A percentile compares a stretch with the other conserved stretches of the same genome.
Conservation (phyloP, 331 rosid genomes). For the Acacia concinna region DNA sequence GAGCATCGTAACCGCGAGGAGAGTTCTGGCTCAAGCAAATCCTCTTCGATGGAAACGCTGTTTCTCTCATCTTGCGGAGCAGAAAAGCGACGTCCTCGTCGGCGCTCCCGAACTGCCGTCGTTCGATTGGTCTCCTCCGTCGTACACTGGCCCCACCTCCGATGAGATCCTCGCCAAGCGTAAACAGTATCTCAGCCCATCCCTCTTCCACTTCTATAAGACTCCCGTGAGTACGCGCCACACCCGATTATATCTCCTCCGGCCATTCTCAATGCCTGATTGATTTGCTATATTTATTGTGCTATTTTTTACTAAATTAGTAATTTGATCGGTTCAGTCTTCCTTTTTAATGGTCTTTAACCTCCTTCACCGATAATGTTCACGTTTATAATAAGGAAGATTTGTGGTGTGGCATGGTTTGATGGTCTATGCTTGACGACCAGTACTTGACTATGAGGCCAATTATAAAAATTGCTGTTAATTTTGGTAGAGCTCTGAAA, state of each 20-base stretch:
- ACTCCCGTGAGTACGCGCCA: conserved; percentile 52
- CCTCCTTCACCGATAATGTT: not conserved
- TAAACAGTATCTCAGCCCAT: conserved; percentile 66
- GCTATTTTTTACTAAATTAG: not conserved
- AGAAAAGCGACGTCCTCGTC: conserved; percentile 1
- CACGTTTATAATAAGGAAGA: not conserved
- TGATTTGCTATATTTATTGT: not conserved
- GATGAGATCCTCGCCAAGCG: conserved; percentile 78
- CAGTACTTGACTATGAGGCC: not conserved
- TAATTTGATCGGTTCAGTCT: not conserved
- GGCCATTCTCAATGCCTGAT: not conserved
- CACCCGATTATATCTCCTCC: conserved; percentile 5
- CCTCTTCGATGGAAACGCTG: conserved; percentile 34
- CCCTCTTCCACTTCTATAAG: conserved; percentile 54
- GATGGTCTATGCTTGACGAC: not conserved
- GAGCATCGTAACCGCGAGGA: conserved; percentile 24
- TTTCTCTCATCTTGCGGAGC: conserved; percentile 43
- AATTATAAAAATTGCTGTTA: not conserved
- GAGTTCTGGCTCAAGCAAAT: conserved; percentile 8
- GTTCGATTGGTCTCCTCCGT: conserved; percentile 71
- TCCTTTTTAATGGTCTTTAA: not conserved
- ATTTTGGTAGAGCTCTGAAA: not conserved
- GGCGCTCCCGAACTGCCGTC: conserved; percentile 49
- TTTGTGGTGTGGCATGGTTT: not conserved
- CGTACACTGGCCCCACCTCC: conserved; percentile 67